Evolutionary conservation across 1,139 yeast species (phyloP).

Genomic region (Hemisphaericaspora xylofermentans): DNA sequence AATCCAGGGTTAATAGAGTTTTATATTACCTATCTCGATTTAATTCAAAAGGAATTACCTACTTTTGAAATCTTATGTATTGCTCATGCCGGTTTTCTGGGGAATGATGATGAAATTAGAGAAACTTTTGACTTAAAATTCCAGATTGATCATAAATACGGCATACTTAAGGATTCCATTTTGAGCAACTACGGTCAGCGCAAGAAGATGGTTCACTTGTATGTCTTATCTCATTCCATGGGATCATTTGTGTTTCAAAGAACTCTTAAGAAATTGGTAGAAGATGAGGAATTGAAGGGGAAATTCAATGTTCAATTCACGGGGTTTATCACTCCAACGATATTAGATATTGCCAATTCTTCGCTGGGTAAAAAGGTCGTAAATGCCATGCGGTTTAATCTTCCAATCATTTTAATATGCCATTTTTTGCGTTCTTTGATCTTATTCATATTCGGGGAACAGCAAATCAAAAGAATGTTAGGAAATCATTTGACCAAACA

Average conservation of each 20-base stretch:
- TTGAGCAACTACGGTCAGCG: conserved; percentile 11
- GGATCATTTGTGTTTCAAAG: conserved; percentile 61
- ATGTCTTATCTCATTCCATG: conserved; percentile 59
- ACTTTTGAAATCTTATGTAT: conserved; percentile 49
- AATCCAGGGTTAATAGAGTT: conserved; percentile 66
- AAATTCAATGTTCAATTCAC: conserved; percentile 34
- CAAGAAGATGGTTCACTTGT: conserved; percentile 31
- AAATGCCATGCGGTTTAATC: conserved; percentile 21
- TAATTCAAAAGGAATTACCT: conserved; percentile 44
- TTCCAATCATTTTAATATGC: conserved; percentile 36
- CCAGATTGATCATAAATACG: conserved; percentile 52
- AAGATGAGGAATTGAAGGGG: conserved; percentile 20
- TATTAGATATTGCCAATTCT: conserved; percentile 54
- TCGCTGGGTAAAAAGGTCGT: conserved; percentile 46
- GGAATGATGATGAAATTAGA: conserved; percentile 22
- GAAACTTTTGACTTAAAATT: conserved; percentile 40
- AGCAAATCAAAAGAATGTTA: background rate
- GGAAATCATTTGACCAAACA: background rate
- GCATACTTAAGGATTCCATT: conserved; percentile 34
- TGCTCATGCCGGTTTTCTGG: conserved; percentile 54
- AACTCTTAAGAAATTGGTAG: conserved; percentile 28
- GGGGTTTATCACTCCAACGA: conserved; percentile 67
- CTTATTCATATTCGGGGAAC: conserved; percentile 9
- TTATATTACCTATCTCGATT: conserved; percentile 49
- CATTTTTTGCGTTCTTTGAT: conserved; percentile 22